Evolutionary conservation across 2,329 filamentous ascomycete genomes (phyloP).

Genomic region (Alternaria sp.): DNA sequence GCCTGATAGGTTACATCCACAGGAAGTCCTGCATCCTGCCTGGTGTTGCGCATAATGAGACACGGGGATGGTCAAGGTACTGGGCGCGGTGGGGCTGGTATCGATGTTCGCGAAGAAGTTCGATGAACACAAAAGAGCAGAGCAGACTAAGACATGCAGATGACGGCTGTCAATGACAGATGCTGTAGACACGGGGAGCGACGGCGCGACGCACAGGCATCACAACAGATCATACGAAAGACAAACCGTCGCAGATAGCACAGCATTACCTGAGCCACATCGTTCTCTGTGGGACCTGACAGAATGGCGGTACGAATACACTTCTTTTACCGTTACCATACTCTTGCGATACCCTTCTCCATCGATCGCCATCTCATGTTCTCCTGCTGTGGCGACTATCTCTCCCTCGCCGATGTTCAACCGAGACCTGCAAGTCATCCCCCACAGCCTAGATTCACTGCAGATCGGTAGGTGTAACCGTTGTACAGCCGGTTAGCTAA

Average conservation of each 20-base stretch:
- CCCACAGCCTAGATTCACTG: not conserved
- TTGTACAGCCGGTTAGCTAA: slow-evolving; percentile 12
- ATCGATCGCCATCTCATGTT: not conserved
- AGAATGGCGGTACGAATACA: not conserved
- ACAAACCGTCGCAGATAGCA: not conserved
- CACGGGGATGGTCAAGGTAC: slow-evolving; percentile 13
- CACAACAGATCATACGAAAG: not conserved
- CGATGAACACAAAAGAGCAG: not conserved
- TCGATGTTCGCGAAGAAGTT: not conserved
- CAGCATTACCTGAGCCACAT: not conserved
- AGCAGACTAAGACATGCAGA: slow-evolving; percentile 26
- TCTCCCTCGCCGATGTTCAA: not conserved
- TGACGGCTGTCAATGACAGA: slow-evolving; percentile 29
- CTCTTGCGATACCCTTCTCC: not conserved
- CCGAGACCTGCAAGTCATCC: not conserved
- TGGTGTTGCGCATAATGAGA: slow-evolving; percentile 2
- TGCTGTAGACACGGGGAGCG: slow-evolving; percentile 1
- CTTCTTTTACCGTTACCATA: not conserved
- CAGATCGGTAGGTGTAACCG: not conserved
- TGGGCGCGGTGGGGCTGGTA: slow-evolving; percentile 9
- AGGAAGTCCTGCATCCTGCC: slow-evolving; percentile 16
- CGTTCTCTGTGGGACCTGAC: not conserved
- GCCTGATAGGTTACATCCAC: slow-evolving; percentile 40
- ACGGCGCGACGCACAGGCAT: not conserved
- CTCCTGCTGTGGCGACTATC: not conserved